Conservation (phyloP, 225 moss, liverwort and hornwort species). For the Polytrichum formosum region DNA sequence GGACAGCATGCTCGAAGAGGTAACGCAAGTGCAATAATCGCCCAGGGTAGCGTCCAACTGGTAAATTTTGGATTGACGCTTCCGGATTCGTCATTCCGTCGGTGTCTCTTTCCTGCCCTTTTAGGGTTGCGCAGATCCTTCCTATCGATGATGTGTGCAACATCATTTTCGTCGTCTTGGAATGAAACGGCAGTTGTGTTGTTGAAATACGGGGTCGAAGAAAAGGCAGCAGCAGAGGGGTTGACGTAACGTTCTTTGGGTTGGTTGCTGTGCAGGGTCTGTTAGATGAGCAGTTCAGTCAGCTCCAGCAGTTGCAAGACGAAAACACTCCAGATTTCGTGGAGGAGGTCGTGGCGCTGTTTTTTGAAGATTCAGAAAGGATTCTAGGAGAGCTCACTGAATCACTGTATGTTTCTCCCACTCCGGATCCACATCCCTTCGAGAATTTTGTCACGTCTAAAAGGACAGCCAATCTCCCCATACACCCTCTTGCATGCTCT, state of each 20-base stretch:
- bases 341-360: conserved; percentile 82
- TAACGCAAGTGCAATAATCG: conserved; percentile 11
- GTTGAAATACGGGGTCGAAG: not conserved
- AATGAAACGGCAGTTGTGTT: not conserved
- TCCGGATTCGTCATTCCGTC: not conserved
- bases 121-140: not conserved
- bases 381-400: conserved; percentile 71
- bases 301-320: conserved; percentile 93
- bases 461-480: no score
- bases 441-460: no score
- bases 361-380: conserved; percentile 86
- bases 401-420: conserved; percentile 51
- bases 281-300: conserved; percentile 91
- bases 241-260: not conserved
- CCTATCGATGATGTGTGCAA: not conserved
- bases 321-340: conserved; percentile 84
- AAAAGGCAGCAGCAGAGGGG: not conserved
- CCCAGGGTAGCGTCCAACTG: not conserved
- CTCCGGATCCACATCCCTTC: not conserved
- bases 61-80: not conserved
- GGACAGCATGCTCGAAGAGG: conserved; percentile 68
- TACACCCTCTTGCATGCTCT: no score
- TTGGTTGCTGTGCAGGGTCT: conserved; percentile 50
- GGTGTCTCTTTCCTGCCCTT: not conserved
- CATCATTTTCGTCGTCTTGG: not conserved